Conservation (phyloP, 164 flowering plant genomes). For the Umbellularia californica region DNA sequence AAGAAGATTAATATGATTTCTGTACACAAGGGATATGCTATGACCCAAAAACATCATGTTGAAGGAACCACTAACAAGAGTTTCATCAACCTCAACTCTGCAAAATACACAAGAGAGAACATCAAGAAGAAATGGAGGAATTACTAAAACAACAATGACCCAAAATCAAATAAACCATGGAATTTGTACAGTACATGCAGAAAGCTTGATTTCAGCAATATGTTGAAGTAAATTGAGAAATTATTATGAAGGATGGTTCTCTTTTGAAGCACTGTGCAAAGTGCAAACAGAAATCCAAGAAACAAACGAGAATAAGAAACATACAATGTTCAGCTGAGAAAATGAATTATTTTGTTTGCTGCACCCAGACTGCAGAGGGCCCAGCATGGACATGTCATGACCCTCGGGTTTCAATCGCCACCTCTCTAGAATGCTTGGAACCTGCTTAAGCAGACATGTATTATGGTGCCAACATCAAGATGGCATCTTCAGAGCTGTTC, state of each 20-base stretch:
- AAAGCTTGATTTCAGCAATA: neutral
- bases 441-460: too few species aligned
- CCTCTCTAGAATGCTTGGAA: too few species aligned
- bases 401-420: too few species aligned
- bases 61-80: conserved; percentile 74
- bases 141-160: neutral
- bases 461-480: too few species aligned
- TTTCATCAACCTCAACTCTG: conserved; percentile 89
- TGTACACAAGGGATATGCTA: conserved; percentile 76
- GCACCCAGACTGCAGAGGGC: too few species aligned
- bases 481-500: too few species aligned
- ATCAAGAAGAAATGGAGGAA: neutral
- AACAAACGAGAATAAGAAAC: neutral
- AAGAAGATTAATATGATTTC: conserved; percentile 69
- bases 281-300: neutral
- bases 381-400: too few species aligned
- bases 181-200: neutral
- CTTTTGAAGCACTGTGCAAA: neutral
- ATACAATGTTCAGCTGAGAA: neutral
- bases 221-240: neutral
- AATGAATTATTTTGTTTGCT: too few species aligned
- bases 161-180: neutral
- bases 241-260: neutral
- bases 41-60: conserved; percentile 84
- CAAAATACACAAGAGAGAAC: conserved; percentile 10